Conservation (phyloP, 2,329 filamentous ascomycete species). For the Fusarium pininemorale region DNA sequence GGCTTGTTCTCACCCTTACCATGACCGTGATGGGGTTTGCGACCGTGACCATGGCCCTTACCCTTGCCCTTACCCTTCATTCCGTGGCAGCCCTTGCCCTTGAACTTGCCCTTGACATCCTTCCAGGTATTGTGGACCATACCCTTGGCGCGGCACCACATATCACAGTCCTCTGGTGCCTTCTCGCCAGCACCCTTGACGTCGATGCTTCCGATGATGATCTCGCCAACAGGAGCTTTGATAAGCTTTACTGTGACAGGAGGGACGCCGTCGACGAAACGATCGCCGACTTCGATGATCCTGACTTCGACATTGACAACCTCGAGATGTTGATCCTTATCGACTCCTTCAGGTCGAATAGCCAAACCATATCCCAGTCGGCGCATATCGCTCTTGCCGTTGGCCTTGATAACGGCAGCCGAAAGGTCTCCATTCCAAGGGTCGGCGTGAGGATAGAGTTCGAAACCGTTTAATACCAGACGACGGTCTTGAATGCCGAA, state of each 20-base stretch:
- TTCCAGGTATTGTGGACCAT: conserved; percentile 43
- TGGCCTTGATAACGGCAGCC: conserved; percentile 57
- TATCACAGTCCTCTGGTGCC: conserved; percentile 50
- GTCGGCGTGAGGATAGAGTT: conserved; percentile 66
- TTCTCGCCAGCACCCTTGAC: conserved; percentile 43
- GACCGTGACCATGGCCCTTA: conserved; percentile 11
- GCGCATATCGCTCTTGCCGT: conserved; percentile 47
- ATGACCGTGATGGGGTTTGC: conserved; percentile 21
- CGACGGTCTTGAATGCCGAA: conserved; percentile 60
- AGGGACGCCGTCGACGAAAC: conserved; percentile 64
- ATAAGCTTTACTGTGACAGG: conserved; percentile 69
- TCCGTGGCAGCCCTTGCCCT: conserved; percentile 42
- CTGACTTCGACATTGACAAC: conserved; percentile 65
- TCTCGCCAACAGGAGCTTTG: conserved; percentile 63
- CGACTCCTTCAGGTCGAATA: conserved; percentile 54
- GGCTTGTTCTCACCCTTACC: conserved; percentile 34
- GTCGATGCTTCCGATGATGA: conserved; percentile 63
- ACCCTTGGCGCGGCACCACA: conserved; percentile 61
- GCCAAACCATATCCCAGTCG: conserved; percentile 62
- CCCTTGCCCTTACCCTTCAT: conserved; percentile 14
- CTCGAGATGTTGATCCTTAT: conserved; percentile 61
- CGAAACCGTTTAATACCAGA: conserved; percentile 67
- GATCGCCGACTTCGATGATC: conserved; percentile 67
- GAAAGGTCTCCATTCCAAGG: conserved; percentile 55
- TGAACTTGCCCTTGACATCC: conserved; percentile 39